Percentiles rank a stretch among this genome's conserved stretches.
Conservation (phyloP, 2,329 filamentous ascomycete genomes). For the Pezicula carpinea region DNA sequence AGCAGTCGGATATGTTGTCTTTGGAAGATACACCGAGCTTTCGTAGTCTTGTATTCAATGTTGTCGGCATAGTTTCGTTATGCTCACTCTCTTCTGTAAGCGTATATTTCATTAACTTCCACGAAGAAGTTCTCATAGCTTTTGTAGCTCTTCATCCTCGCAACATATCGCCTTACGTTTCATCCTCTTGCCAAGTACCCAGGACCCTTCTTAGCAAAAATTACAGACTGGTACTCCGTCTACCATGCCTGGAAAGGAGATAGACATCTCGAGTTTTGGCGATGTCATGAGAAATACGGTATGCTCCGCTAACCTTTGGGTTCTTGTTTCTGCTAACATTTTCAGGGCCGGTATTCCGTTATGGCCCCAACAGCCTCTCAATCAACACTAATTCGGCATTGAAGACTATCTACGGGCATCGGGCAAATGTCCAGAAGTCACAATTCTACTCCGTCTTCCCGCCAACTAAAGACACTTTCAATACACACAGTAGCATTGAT, state of each 20-base stretch:
- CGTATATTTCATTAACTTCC: too few species aligned
- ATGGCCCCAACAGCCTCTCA: constrained; percentile 71
- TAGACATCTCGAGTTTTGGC: constrained; percentile 68
- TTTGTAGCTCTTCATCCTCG: constrained; percentile 6
- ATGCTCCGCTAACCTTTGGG: constrained; percentile 19
- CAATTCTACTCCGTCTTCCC: constrained; percentile 72
- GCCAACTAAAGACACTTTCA: constrained; percentile 57
- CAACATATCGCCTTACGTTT: constrained; percentile 54
- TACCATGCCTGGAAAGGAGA: constrained; percentile 74
- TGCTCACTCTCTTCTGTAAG: too few species aligned
- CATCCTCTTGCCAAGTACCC: constrained; percentile 63
- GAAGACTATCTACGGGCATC: constrained; percentile 62
- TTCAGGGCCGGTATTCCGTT: constrained; percentile 63
- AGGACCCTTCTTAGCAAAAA: constrained; percentile 57
- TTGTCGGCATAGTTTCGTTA: too few species aligned
- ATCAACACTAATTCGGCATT: constrained; percentile 70
- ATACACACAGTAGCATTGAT: constrained; percentile 69
- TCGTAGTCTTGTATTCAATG: too few species aligned
- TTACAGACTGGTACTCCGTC: constrained; percentile 61
- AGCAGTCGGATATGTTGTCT: too few species aligned
- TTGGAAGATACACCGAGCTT: too few species aligned
- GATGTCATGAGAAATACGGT: constrained; percentile 69
- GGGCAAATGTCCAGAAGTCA: constrained; percentile 60
- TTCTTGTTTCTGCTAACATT: background rate
- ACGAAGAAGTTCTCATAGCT: too few species aligned